Conservation (phyloP, 768 basidiomycete genomes). For the Cyclocybe cylindracea region DNA sequence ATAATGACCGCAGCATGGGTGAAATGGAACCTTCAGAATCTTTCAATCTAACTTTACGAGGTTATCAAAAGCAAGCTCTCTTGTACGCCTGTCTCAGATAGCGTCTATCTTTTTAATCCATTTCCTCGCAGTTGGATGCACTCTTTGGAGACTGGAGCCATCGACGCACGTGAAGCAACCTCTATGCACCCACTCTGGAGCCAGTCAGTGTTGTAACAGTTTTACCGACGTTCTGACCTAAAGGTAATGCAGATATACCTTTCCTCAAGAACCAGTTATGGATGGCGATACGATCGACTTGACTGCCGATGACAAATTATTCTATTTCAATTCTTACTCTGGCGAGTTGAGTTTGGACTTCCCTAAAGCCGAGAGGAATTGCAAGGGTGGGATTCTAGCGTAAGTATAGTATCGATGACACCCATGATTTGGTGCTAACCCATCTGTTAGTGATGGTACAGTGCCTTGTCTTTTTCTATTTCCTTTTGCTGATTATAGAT, state of each 20-base stretch:
- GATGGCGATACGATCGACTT: constrained; percentile 70
- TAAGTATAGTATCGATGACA: constrained; percentile 38
- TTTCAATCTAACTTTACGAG: constrained; percentile 74
- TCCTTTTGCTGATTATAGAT: no score
- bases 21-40: constrained; percentile 82
- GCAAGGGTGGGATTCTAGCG: constrained; percentile 89
- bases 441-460: constrained; percentile 37
- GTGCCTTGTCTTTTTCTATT: no score
- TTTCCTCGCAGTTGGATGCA: constrained; percentile 79
- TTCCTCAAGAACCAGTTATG: constrained; percentile 57
- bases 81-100: constrained; percentile 40
- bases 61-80: constrained; percentile 94
- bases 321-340: constrained; percentile 91
- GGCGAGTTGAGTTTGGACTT: constrained; percentile 87
- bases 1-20: constrained; percentile 70
- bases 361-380: constrained; percentile 75
- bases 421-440: neutral
- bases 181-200: constrained; percentile 96
- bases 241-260: constrained; percentile 58
- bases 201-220: constrained; percentile 54
- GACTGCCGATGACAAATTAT: constrained; percentile 73
- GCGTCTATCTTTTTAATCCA: neutral
- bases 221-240: constrained; percentile 7
- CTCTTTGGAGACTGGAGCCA: constrained; percentile 76
- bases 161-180: constrained; percentile 63